These are phyloP conservation scores for Talaromyces verruculosus DNA, from an alignment of 2,329 filamentous ascomycete genomes.

Conservation along the genomic window DNA sequence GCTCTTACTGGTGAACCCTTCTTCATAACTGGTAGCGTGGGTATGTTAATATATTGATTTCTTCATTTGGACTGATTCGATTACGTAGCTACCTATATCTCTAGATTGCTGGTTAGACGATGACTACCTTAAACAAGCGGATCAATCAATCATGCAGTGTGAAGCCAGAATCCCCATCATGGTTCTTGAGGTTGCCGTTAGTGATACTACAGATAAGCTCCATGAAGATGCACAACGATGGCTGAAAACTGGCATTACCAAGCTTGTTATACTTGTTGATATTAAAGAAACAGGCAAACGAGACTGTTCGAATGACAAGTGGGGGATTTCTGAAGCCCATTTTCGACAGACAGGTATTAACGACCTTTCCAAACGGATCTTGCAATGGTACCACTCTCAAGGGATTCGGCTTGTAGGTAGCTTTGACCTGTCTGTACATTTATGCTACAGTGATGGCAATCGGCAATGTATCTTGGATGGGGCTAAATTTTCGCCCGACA, in stretches of 20 bases:
- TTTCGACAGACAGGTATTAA: background rate
- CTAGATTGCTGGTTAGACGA: background rate
- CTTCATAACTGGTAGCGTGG: no score
- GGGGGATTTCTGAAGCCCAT: background rate
- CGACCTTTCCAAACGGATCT: background rate
- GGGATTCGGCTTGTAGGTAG: constrained; percentile 10
- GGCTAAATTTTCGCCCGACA: constrained; percentile 8
- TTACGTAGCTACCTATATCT: no score
- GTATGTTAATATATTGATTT: no score
- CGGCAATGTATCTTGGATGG: constrained; percentile 13
- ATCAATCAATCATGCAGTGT: background rate
- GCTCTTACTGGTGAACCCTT: background rate
- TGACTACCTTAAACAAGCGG: constrained; percentile 1
- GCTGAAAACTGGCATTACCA: constrained; percentile 4
- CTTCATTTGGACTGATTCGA: no score
- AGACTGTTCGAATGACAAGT: background rate
- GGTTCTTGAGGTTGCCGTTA: constrained; percentile 3
- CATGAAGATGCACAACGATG: constrained; percentile 8
- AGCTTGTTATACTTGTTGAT: constrained; percentile 12
- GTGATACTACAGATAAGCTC: constrained; percentile 4
- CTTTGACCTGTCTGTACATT: constrained; percentile 14
- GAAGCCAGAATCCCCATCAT: constrained; percentile 1
- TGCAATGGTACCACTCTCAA: constrained; percentile 11
- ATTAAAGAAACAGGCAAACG: background rate
- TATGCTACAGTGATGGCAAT: constrained; percentile 13